Evolutionary conservation across 257 asterid species (phyloP).

Genomic region (Jaltomata sinuosa): DNA sequence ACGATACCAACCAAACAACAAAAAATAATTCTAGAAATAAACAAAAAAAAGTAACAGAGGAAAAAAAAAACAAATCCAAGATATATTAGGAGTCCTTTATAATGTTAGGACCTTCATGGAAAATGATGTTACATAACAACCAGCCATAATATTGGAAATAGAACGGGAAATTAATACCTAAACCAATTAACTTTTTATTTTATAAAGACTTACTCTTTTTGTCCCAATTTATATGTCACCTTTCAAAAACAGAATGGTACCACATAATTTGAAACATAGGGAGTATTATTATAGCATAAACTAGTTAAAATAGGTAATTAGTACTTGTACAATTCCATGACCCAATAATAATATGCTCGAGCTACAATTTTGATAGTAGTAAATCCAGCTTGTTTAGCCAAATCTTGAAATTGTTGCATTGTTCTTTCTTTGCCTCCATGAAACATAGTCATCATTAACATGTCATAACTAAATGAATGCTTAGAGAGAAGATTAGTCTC

Average conservation of each 20-base stretch:
- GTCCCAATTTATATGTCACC: background rate
- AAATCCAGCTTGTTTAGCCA: conserved; percentile 17
- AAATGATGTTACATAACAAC: background rate
- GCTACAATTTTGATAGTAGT: background rate
- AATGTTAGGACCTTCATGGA: background rate
- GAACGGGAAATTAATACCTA: no score
- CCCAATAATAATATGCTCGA: background rate
- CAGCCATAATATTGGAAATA: no score
- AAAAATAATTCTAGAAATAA: no score
- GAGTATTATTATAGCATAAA: background rate
- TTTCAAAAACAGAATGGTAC: no score
- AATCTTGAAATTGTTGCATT: conserved; percentile 1
- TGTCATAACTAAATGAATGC: background rate
- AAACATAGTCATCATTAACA: conserved; percentile 10
- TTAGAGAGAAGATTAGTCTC: background rate
- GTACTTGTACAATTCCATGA: background rate
- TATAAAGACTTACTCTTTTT: no score
- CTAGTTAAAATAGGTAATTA: background rate
- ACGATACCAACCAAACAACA: no score
- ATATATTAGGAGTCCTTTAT: background rate
- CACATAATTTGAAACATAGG: no score
- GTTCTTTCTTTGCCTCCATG: conserved; percentile 23
- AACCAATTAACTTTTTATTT: no score
- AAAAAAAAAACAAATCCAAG: background rate
- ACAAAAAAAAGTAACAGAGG: no score